Conservation (phyloP, 306 rosid species). For the Vigna angularis region DNA sequence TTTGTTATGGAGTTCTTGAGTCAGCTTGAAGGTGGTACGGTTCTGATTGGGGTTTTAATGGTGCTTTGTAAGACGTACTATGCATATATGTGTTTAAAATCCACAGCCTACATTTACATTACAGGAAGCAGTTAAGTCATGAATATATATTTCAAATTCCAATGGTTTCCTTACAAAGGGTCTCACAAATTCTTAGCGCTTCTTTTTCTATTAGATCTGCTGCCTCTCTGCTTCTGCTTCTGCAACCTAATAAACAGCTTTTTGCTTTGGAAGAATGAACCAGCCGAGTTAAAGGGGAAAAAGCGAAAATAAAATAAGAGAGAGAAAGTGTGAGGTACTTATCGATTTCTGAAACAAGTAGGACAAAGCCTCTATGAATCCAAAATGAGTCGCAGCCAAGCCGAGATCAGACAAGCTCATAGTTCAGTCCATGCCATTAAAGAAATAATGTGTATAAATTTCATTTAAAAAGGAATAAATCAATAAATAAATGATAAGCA, state of each 20-base stretch:
- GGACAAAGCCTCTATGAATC: constrained; percentile 71
- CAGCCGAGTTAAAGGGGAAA: constrained; percentile 55
- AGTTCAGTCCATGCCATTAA: constrained; percentile 42
- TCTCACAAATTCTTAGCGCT: constrained; percentile 69
- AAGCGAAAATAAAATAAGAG: constrained; percentile 39
- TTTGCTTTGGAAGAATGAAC: constrained; percentile 89
- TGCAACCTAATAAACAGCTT: constrained; percentile 87
- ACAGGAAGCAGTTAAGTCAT: constrained; percentile 53
- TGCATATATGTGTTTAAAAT: constrained; percentile 27
- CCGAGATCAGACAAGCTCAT: constrained; percentile 59
- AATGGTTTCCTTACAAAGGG: constrained; percentile 55
- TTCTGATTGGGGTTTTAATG: constrained; percentile 41
- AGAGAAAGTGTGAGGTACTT: constrained; percentile 44
- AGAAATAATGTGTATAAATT: neutral
- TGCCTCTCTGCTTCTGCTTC: constrained; percentile 68
- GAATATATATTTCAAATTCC: constrained; percentile 65
- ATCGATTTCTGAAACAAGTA: constrained; percentile 80
- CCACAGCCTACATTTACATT: constrained; percentile 47
- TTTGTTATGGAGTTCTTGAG: constrained; percentile 11
- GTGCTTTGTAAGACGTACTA: constrained; percentile 29
- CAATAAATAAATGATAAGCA: constrained; percentile 32
- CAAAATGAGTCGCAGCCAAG: constrained; percentile 62
- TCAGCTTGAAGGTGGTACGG: constrained; percentile 44
- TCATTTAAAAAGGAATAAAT: neutral
- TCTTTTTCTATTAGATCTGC: constrained; percentile 85